Conservation (phyloP, 2,329 filamentous ascomycete species). For the Nothopassalora personata region DNA sequence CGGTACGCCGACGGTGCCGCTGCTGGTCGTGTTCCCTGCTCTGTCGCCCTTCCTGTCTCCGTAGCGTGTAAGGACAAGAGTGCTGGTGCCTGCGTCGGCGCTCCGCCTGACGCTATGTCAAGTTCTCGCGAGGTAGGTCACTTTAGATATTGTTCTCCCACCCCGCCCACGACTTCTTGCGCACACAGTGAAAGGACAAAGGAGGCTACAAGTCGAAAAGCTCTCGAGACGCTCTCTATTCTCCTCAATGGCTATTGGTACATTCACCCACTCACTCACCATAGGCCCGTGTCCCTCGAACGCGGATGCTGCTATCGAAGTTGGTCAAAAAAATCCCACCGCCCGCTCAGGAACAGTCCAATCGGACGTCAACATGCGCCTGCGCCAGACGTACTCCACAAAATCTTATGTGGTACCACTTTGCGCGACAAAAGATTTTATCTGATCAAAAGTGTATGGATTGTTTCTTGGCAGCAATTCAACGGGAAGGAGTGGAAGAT, state of each 20-base stretch:
- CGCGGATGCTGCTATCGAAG: not conserved
- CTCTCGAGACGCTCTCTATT: not conserved
- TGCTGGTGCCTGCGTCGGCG: not conserved
- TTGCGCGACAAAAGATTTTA: not conserved
- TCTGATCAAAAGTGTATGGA: not conserved
- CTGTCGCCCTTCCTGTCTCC: not conserved
- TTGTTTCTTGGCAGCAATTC: not conserved
- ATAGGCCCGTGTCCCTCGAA: not conserved
- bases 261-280: not conserved
- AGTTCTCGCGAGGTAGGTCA: not conserved
- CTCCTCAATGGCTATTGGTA: not conserved
- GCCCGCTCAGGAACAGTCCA: conserved; percentile 4
- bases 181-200: not conserved
- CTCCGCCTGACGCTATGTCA: not conserved
- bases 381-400: not conserved
- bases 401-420: conserved; percentile 2
- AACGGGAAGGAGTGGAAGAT: not conserved
- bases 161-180: not conserved
- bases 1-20: not conserved
- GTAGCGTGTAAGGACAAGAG: not conserved
- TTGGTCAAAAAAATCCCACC: not conserved
- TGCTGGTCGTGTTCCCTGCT: not conserved
- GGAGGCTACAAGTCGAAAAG: not conserved
- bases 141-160: conserved; percentile 4
- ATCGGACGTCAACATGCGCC: not conserved